Percentiles rank a stretch among this genome's conserved stretches.
phyloP scores from a whole-genome alignment of 164 flowering plant genomes.

The Kalanchoe fedtschenkoi region DNA sequence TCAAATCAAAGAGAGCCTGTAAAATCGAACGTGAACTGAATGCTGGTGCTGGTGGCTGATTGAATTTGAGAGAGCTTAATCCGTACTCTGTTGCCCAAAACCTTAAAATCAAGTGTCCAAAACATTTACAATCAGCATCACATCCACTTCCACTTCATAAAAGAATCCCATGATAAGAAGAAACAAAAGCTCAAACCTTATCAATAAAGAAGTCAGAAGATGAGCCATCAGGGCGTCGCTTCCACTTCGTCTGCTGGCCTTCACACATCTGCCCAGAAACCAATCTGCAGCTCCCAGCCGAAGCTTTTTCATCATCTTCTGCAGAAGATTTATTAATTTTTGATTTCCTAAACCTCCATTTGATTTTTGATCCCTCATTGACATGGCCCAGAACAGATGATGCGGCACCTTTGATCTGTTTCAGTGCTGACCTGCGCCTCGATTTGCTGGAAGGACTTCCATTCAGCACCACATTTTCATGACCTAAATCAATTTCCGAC shows the following conservation, averaged over 20 bases:
- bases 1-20: too few species aligned
- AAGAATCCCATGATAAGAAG: not conserved
- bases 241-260: constrained; percentile 17
- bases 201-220: constrained; percentile 78
- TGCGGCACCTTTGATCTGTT: constrained; percentile 62
- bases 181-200: constrained; percentile 33
- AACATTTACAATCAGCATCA: not conserved
- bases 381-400: constrained; percentile 28
- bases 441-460: constrained; percentile 26
- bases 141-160: not conserved
- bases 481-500: constrained; percentile 72
- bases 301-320: constrained; percentile 6
- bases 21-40: constrained; percentile 38
- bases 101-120: constrained; percentile 23
- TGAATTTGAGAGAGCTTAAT: constrained; percentile 64
- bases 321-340: not conserved
- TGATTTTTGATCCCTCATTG: not conserved
- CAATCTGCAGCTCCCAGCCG: constrained; percentile 19
- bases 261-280: constrained; percentile 18
- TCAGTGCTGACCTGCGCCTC: constrained; percentile 38
- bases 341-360: constrained; percentile 1
- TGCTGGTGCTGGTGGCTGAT: constrained; percentile 37
- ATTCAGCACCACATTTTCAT: constrained; percentile 25
- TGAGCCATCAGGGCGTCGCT: constrained; percentile 55
- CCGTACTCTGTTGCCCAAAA: constrained; percentile 70